phyloP scores from a whole-genome alignment of 768 basidiomycete species.

The Suillus subaureus region DNA sequence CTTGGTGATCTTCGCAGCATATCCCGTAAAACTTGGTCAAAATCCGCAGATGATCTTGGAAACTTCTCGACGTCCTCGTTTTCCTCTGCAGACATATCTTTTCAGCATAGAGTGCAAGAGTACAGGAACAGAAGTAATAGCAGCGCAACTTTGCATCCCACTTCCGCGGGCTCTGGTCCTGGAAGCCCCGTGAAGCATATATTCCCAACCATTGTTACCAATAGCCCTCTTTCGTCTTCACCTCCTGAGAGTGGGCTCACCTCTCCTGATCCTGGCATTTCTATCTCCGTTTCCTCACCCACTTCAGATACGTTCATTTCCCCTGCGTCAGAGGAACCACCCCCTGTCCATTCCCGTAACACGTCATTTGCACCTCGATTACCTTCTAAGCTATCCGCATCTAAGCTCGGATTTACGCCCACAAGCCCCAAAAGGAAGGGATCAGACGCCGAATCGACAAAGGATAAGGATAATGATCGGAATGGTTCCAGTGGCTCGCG shows the following conservation, averaged over 20 bases:
- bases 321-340: conserved; percentile 35
- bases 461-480: conserved; percentile 35
- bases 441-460: conserved; percentile 36
- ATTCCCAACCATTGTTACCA: conserved; percentile 39
- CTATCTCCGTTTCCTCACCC: conserved; percentile 53
- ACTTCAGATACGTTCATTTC: conserved; percentile 36
- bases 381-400: conserved; percentile 65
- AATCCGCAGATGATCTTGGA: conserved; percentile 77
- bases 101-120: conserved; percentile 64
- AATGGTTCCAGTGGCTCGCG: conserved; percentile 17
- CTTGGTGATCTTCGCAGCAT: conserved; percentile 71
- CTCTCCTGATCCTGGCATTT: conserved; percentile 38
- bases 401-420: conserved; percentile 46
- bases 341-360: conserved; percentile 59
- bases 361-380: conserved; percentile 74
- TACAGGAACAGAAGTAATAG: conserved; percentile 67
- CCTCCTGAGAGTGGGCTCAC: conserved; percentile 21
- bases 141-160: conserved; percentile 50
- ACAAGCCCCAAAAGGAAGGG: conserved; percentile 61
- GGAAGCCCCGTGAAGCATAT: conserved; percentile 41
- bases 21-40: conserved; percentile 76
- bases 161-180: conserved; percentile 29
- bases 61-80: conserved; percentile 44
- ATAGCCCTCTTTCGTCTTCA: conserved; percentile 27
- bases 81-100: conserved; percentile 44